Base-by-base conservation (phyloP, 2,329 filamentous ascomycete genomes). In the Hymenoscyphus occultus region DNA sequence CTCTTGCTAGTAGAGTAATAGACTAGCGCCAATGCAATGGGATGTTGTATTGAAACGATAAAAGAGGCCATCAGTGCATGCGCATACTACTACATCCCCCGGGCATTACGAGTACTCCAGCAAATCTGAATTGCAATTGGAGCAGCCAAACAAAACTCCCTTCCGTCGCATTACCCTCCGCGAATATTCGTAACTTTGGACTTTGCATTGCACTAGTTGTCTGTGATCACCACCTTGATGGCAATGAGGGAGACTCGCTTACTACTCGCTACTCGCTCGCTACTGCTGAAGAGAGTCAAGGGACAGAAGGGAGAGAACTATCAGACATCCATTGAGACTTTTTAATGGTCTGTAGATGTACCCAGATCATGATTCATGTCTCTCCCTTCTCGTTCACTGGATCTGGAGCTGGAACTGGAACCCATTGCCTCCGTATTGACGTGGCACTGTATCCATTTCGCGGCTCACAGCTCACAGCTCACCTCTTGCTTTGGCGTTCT, bases 241-340 rank as follows among this genome's bases (percentile, higher is more conserved):
- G 42, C 42, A 48, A 48, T 9, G 64, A 57, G 51, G 59, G 39
- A 60, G 56, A 59, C 28, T 28, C 28, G 28, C 28, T 28, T 28
- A 28, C 28, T 28, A 28, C 28, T 28, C 28, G 28, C 28, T 28
- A 3, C 28, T 28, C 28, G 28, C 28, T 28, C 28, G 35, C 6
- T 35, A 35, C 35, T 35, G 6, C 32, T 5, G 32, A 5, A 35
- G 32, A 10, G 6, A 6, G 35, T 35, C 35, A 1, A 35, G 35
- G 6, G 35, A 35, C 3, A 0, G 35, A 48, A 54, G 61, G 57
- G 39, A 42, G 62, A 42, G 64, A 48, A 59, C 51, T 59, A 63
- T 62, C 22, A 31, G 64, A 61, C 63, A 62, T 35, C 39, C 39
- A 39, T 48, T 60, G 32, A 45, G 58, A 39, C 58, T 42, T 45